Base-by-base conservation (phyloP, 495 filamentous ascomycete genomes). In the Annulohypoxylon stygium region DNA sequence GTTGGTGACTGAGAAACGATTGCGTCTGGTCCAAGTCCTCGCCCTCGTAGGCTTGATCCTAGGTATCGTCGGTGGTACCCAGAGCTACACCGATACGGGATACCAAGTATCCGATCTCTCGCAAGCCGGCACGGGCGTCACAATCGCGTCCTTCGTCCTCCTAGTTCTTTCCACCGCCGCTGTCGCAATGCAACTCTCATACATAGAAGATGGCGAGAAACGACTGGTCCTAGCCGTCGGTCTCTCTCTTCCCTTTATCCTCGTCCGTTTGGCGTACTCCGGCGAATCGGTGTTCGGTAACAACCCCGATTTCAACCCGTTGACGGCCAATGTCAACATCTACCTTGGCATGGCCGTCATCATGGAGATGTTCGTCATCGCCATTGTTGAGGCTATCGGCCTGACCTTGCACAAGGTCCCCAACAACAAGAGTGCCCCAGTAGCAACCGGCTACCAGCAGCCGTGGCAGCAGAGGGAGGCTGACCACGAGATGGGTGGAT, bases 341-440 rank as follows among this genome's bases (percentile, higher is more conserved):
- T 67, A 71, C n/a, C 64, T 83, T 6, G 81, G 78, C 59, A 76
- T 80, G 75, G 69, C 75, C 1, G 75, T 81, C 26, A 68, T 83
- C 57, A 79, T 80, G 76, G 81, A 83, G 75, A 78, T 83, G 51
- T 67, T 80, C 37, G 76, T 77, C 34, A 72, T 81, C 3, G 20
- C 58, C 18, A 78, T 83, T 11, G 57, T 80, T 4, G 80, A 81
- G 67, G 55, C 20, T 4, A 67, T 81, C 12, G 80, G 81, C 2
- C 65, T 82, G 62, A 82, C 77, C 8, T 62, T 81, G 59, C 33
- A 64, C 34, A 70, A 55, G 5, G 8, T 41, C n/a, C n/a, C 60
- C n/a, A 65, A 57, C 20, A 41, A 4, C 20, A 12, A 39, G 18
- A 48, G 11, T 18, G 37, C 47, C 9, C 9, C 48, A 0, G 11